These are phyloP conservation scores for Penicillium hesseltinei DNA, from an alignment of 2,329 filamentous ascomycete genomes.

Conservation along the genomic window DNA sequence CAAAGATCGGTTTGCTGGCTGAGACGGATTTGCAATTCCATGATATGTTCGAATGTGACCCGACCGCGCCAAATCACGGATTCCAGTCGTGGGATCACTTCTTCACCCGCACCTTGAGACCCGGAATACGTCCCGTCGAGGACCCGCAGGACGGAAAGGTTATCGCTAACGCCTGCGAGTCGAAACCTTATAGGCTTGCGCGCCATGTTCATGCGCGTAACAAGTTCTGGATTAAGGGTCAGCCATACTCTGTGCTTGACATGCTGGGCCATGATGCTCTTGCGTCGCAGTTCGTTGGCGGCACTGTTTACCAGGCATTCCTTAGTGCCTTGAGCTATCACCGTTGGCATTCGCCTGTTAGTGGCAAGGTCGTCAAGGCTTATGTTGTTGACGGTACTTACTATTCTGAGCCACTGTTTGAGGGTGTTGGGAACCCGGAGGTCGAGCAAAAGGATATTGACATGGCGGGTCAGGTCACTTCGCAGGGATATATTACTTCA, in stretches of 20 bases:
- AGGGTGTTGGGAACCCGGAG: constrained; percentile 42
- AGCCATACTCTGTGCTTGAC: constrained; percentile 64
- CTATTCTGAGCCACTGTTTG: constrained; percentile 60
- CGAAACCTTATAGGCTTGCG: constrained; percentile 55
- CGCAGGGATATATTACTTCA: constrained; percentile 65
- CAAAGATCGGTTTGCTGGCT: constrained; percentile 21
- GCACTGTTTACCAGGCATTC: constrained; percentile 70
- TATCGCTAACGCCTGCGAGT: constrained; percentile 66
- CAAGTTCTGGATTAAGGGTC: constrained; percentile 66
- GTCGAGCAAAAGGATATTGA: constrained; percentile 28
- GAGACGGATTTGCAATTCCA: constrained; percentile 27
- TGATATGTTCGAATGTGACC: constrained; percentile 32
- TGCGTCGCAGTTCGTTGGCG: constrained; percentile 56
- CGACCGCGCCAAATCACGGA: constrained; percentile 40
- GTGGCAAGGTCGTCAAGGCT: constrained; percentile 58
- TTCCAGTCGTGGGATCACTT: constrained; percentile 70
- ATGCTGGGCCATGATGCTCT: constrained; percentile 61
- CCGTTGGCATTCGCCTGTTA: constrained; percentile 69
- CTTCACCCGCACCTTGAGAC: constrained; percentile 60
- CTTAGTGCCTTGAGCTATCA: constrained; percentile 67
- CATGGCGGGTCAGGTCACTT: constrained; percentile 31
- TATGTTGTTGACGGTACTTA: constrained; percentile 65
- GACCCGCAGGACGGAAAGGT: constrained; percentile 50
- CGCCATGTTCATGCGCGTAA: constrained; percentile 56
- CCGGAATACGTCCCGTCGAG: constrained; percentile 58